phyloP scores from a whole-genome alignment of 1,139 yeast genomes.

The Arxiozyma bovina region DNA sequence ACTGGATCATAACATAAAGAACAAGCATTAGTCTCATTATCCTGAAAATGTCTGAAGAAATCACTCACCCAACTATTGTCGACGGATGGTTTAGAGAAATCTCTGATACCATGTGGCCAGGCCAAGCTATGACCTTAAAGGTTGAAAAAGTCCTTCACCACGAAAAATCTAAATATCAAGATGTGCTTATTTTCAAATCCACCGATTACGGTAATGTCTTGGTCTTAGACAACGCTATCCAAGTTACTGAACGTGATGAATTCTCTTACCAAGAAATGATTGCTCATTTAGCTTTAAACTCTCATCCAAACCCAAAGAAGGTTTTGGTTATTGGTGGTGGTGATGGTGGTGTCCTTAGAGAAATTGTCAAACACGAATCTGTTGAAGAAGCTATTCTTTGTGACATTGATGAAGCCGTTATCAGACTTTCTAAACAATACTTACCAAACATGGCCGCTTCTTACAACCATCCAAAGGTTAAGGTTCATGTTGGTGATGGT shows the following conservation, averaged over 20 bases:
- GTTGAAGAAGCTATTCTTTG: slow-evolving; percentile 83
- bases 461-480: slow-evolving; percentile 72
- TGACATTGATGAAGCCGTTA: slow-evolving; percentile 88
- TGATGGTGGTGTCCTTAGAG: slow-evolving; percentile 93
- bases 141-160: slow-evolving; percentile 76
- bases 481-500: slow-evolving; percentile 82
- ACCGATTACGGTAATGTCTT: slow-evolving; percentile 85
- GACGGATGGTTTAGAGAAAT: slow-evolving; percentile 92
- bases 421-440: slow-evolving; percentile 69
- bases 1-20: no score
- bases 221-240: slow-evolving; percentile 84
- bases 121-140: slow-evolving; percentile 82
- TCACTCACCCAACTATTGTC: slow-evolving; percentile 56
- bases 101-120: slow-evolving; percentile 86
- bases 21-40: neutral
- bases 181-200: slow-evolving; percentile 78
- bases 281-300: slow-evolving; percentile 77
- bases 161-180: slow-evolving; percentile 80
- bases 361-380: slow-evolving; percentile 74
- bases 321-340: slow-evolving; percentile 90
- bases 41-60: slow-evolving; percentile 33
- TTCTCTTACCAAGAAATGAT: slow-evolving; percentile 95
- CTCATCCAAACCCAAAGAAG: slow-evolving; percentile 83
- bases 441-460: slow-evolving; percentile 78
- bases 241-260: slow-evolving; percentile 90